These are phyloP conservation scores for Neonothopanus nambi DNA, from an alignment of 1,284 basidiomycete genomes.

Conservation along the genomic window DNA sequence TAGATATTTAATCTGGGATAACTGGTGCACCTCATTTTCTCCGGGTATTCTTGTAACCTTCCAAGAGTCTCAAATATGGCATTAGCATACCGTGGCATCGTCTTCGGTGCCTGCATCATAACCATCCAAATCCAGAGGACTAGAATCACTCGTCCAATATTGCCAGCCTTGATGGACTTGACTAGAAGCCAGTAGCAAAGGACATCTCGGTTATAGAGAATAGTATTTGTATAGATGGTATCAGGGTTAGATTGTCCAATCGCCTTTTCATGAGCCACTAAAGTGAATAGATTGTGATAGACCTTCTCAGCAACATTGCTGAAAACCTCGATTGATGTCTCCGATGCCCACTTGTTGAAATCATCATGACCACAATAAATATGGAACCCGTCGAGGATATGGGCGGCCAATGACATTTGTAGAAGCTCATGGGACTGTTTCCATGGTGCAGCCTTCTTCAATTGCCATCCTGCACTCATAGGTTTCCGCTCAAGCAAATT, in stretches of 20 bases:
- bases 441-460: constrained; percentile 13
- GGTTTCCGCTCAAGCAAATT: constrained; percentile 8
- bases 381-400: constrained; percentile 19
- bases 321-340: constrained; percentile 9
- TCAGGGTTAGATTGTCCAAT: not conserved
- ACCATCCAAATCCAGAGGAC: constrained; percentile 26
- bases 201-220: constrained; percentile 28
- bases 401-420: constrained; percentile 16
- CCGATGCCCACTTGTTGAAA: constrained; percentile 9
- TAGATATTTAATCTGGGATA: not conserved
- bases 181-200: constrained; percentile 24
- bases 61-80: constrained; percentile 27
- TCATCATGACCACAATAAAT: constrained; percentile 12
- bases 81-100: constrained; percentile 32
- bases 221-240: constrained; percentile 8
- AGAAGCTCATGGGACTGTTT: constrained; percentile 18
- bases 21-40: not conserved
- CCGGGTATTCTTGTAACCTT: constrained; percentile 12
- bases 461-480: constrained; percentile 10
- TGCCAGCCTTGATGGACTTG: constrained; percentile 28
- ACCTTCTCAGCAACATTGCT: constrained; percentile 8
- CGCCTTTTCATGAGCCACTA: constrained; percentile 5
- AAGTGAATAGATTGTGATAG: constrained; percentile 16
- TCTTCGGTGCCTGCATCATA: constrained; percentile 25
- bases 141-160: constrained; percentile 29